Conservation (phyloP, 257 asterid species). For the Ajuga chamaepitys region DNA sequence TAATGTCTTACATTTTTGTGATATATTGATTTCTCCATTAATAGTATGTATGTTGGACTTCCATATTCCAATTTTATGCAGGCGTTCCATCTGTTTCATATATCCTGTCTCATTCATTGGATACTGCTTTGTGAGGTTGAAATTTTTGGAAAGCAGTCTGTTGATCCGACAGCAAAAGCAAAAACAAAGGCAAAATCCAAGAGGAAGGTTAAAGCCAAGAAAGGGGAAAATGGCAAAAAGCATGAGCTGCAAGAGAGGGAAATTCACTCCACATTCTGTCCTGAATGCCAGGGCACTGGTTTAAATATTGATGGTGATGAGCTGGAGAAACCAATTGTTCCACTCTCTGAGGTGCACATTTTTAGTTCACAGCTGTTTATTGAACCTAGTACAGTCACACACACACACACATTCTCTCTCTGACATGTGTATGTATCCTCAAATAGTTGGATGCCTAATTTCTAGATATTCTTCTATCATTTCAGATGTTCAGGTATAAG, state of each 20-base stretch:
- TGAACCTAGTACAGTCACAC: background rate
- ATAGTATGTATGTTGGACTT: background rate
- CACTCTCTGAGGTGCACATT: conserved; percentile 61
- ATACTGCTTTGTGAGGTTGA: conserved; percentile 73
- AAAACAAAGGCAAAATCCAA: conserved; percentile 37
- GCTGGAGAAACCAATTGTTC: conserved; percentile 72
- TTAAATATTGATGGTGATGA: conserved; percentile 37
- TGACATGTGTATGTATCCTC: too few relatives aligned
- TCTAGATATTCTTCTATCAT: background rate
- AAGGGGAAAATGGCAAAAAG: conserved; percentile 28
- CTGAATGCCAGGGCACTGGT: conserved; percentile 96
- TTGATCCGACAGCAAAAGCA: conserved; percentile 30
- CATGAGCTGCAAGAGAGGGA: conserved; percentile 25
- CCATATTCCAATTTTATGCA: conserved; percentile 18
- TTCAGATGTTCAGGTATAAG: conserved; percentile 65
- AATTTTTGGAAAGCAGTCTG: conserved; percentile 31
- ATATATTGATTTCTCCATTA: background rate
- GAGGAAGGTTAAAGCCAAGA: conserved; percentile 50
- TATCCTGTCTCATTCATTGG: conserved; percentile 91
- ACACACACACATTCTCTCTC: background rate
- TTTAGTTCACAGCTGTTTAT: conserved; percentile 4
- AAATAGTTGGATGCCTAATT: too few relatives aligned
- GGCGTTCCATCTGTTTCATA: conserved; percentile 88
- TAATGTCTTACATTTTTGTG: background rate
- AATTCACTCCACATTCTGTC: conserved; percentile 52